Percentiles rank a stretch among this genome's conserved stretches.
These are phyloP conservation scores for Ustilaginoidea virens DNA, from an alignment of 2,329 filamentous ascomycete species.

Conservation along the genomic window DNA sequence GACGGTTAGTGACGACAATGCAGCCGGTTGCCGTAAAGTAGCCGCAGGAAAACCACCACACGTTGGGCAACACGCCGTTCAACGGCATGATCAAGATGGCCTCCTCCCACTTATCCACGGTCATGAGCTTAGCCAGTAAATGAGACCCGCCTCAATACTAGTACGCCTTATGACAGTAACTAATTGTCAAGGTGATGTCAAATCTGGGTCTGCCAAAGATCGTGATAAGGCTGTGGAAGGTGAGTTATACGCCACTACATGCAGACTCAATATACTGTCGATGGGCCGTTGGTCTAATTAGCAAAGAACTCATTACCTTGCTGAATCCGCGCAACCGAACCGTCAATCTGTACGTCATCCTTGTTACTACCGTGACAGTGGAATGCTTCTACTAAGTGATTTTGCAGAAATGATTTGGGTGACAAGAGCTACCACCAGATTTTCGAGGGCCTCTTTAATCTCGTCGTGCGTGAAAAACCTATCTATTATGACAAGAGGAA, in stretches of 20 bases:
- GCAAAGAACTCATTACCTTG: constrained; percentile 22
- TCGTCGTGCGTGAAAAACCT: constrained; percentile 51
- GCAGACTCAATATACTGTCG: neutral
- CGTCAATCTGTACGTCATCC: constrained; percentile 20
- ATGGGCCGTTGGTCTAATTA: no score
- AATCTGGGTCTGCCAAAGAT: constrained; percentile 19
- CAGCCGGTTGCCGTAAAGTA: no score
- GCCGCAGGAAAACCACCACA: no score
- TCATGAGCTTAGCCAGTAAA: constrained; percentile 20
- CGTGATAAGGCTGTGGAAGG: constrained; percentile 26
- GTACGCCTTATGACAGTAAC: constrained; percentile 4
- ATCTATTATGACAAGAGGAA: constrained; percentile 40
- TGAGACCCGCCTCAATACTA: neutral
- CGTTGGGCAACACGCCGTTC: no score
- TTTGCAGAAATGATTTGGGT: constrained; percentile 31
- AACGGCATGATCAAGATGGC: constrained; percentile 15
- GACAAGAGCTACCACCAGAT: constrained; percentile 73
- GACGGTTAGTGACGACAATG: no score
- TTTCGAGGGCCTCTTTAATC: constrained; percentile 66
- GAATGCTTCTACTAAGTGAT: no score
- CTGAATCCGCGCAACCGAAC: constrained; percentile 20
- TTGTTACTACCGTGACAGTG: neutral
- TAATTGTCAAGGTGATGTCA: constrained; percentile 16
- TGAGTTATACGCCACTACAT: constrained; percentile 9
- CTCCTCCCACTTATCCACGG: constrained; percentile 16